A percentile compares a stretch with the other conserved stretches of the same genome.
Conservation (phyloP, 805 yeast genomes). For the Candida berthetii region DNA sequence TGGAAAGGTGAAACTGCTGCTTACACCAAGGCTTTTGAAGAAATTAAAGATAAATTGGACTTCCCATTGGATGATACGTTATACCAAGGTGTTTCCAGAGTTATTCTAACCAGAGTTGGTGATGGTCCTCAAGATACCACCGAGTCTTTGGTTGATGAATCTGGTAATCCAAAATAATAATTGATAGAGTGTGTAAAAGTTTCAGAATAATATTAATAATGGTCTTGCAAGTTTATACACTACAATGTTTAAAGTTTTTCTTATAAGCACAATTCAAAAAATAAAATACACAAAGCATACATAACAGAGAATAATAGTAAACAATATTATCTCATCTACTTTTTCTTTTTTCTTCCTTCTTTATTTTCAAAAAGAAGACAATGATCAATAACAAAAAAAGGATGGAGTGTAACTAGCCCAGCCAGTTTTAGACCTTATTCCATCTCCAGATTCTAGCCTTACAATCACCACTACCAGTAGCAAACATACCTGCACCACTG, state of each 20-base stretch:
- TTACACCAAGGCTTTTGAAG: slow-evolving; percentile 19
- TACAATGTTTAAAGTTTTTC: background rate
- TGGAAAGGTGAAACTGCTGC: slow-evolving; percentile 43
- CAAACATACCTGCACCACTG: slow-evolving; percentile 78
- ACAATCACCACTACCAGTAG: slow-evolving; percentile 97
- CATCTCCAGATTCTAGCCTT: slow-evolving; percentile 96
- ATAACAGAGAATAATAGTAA: background rate
- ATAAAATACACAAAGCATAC: background rate
- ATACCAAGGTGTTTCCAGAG: slow-evolving; percentile 68
- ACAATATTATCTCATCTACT: background rate
- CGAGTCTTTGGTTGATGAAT: slow-evolving; percentile 49
- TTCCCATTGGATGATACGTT: slow-evolving; percentile 44
- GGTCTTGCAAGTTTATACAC: background rate
- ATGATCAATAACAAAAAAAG: background rate
- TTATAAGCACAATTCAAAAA: background rate
- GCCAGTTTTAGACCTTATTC: slow-evolving; percentile 33
- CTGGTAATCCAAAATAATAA: slow-evolving; percentile 53
- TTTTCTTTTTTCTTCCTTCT: background rate
- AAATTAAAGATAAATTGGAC: slow-evolving; percentile 24
- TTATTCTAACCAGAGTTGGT: slow-evolving; percentile 84
- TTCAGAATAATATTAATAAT: background rate
- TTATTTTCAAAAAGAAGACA: background rate
- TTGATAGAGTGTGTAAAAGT: background rate
- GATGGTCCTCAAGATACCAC: slow-evolving; percentile 70
- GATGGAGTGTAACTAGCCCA: slow-evolving; percentile 1